These are phyloP conservation scores for Coemansia sp. DNA, from an alignment of 192 early-diverging fungal genomes.

Conservation along the genomic window DNA sequence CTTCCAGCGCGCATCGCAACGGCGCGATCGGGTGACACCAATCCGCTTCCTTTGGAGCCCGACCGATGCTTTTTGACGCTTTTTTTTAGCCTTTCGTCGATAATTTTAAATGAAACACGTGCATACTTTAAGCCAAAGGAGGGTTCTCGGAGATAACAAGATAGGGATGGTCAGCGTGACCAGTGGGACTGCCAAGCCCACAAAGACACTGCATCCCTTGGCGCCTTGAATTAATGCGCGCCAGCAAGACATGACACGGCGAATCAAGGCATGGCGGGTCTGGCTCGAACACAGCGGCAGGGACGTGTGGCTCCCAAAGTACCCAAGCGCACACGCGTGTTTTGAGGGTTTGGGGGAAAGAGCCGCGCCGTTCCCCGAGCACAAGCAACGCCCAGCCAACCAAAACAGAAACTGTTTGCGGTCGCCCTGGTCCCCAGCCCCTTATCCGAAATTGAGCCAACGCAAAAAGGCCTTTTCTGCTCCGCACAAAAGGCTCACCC, in stretches of 20 bases:
- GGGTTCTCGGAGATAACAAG: not conserved
- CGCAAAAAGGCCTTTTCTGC: slow-evolving; percentile 8
- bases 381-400: not conserved
- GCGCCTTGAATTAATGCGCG: not conserved
- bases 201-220: not conserved
- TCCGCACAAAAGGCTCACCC: slow-evolving; percentile 6
- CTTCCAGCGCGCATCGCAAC: not conserved
- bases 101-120: slow-evolving; percentile 2
- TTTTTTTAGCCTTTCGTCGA: not conserved
- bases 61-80: not conserved
- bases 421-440: not conserved
- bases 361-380: too few species aligned
- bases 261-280: too few species aligned
- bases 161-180: not conserved
- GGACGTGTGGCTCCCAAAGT: not conserved
- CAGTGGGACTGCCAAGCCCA: not conserved
- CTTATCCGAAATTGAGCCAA: not conserved
- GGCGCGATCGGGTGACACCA: slow-evolving; percentile 2
- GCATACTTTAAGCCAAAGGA: not conserved
- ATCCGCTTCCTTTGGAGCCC: too few species aligned
- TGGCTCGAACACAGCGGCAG: too few species aligned
- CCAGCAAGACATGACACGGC: not conserved
- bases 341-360: not conserved
- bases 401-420: not conserved
- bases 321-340: not conserved